These are phyloP conservation scores for Tothia fuscella DNA, from an alignment of 2,329 filamentous ascomycete species.

Conservation along the genomic window DNA sequence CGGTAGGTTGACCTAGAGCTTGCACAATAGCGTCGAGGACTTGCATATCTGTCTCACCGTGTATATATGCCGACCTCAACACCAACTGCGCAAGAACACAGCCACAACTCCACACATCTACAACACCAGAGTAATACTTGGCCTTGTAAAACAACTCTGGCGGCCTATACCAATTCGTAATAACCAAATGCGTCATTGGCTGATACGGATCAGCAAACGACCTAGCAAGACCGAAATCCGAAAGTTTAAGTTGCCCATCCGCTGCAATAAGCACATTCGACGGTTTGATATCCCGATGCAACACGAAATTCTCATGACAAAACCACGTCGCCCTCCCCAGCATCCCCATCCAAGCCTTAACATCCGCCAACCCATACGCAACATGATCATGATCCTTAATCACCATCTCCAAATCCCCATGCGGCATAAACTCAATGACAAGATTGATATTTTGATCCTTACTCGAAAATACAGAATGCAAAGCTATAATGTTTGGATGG, in stretches of 20 bases:
- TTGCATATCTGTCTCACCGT: constrained; percentile 73
- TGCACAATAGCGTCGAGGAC: constrained; percentile 77
- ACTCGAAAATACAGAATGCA: constrained; percentile 86
- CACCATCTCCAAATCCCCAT: constrained; percentile 90
- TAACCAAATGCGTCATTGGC: constrained; percentile 86
- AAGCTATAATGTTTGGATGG: constrained; percentile 89
- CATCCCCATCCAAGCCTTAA: constrained; percentile 99
- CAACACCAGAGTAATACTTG: constrained; percentile 75
- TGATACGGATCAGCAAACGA: constrained; percentile 79
- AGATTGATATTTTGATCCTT: constrained; percentile 96
- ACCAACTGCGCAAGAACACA: constrained; percentile 88
- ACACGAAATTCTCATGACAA: constrained; percentile 85
- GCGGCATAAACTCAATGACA: constrained; percentile 83
- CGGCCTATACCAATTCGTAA: constrained; percentile 93
- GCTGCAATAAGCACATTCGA: constrained; percentile 94
- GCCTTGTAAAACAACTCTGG: constrained; percentile 89
- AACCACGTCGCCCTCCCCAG: constrained; percentile 87
- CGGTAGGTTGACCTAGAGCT: constrained; percentile 77
- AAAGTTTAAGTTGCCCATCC: constrained; percentile 86
- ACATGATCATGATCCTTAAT: constrained; percentile 73
- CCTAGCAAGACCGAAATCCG: constrained; percentile 92
- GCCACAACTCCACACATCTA: constrained; percentile 90
- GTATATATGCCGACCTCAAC: constrained; percentile 69
- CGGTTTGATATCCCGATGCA: constrained; percentile 97
- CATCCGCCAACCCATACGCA: constrained; percentile 75